These are phyloP conservation scores for Lichtheimia ramosa DNA, from an alignment of 371 early-diverging fungal species.

Conservation along the genomic window DNA sequence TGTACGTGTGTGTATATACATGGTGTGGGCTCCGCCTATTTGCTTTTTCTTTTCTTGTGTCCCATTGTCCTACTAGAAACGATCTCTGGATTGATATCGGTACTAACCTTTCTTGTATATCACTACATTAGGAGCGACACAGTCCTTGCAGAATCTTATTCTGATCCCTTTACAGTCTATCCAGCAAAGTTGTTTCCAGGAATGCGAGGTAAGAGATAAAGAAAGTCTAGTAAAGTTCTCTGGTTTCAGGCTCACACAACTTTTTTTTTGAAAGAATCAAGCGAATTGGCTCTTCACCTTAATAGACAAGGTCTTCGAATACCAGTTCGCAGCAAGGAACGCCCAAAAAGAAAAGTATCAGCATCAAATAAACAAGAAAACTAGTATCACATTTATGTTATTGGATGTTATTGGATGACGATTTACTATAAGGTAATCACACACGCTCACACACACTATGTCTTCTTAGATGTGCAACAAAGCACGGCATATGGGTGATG, in stretches of 20 bases:
- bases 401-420: too few relatives aligned
- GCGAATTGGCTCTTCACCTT: slow-evolving; percentile 62
- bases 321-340: slow-evolving; percentile 52
- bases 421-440: too few relatives aligned
- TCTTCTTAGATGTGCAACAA: too few relatives aligned
- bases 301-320: slow-evolving; percentile 67
- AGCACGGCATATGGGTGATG: too few relatives aligned
- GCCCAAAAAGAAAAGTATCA: slow-evolving; percentile 17
- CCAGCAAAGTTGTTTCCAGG: slow-evolving; percentile 64
- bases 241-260: too few relatives aligned
- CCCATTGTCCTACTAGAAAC: too few relatives aligned
- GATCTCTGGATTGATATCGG: too few relatives aligned
- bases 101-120: not conserved
- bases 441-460: too few relatives aligned
- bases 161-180: slow-evolving; percentile 51
- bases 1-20: too few relatives aligned
- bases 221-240: not conserved
- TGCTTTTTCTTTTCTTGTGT: too few relatives aligned
- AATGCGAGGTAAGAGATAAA: slow-evolving; percentile 56
- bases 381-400: too few relatives aligned
- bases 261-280: slow-evolving; percentile 49
- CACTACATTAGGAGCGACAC: slow-evolving; percentile 15
- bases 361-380: not conserved
- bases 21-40: too few relatives aligned
- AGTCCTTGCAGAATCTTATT: slow-evolving; percentile 26